Conservation (phyloP, 2,329 filamentous ascomycete species). For the Nemania sp. region DNA sequence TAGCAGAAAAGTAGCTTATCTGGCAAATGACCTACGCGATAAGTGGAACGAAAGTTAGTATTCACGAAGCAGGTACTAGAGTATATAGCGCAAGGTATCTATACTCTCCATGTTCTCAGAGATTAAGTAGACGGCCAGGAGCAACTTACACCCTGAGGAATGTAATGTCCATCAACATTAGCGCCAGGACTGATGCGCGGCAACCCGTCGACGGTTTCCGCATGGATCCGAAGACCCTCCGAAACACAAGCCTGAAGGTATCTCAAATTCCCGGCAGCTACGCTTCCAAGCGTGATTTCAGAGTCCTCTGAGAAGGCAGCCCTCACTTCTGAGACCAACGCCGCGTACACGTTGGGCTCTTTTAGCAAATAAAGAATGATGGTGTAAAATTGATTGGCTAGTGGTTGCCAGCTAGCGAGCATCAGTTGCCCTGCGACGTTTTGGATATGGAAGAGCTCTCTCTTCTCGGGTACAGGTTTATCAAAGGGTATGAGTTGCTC, state of each 20-base stretch:
- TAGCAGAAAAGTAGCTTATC: constrained; percentile 16
- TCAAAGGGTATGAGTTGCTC: constrained; percentile 30
- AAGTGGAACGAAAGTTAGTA: neutral
- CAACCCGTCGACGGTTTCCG: constrained; percentile 22
- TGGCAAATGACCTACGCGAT: constrained; percentile 16
- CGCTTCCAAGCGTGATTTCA: constrained; percentile 29
- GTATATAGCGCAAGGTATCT: neutral
- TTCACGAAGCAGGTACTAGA: neutral
- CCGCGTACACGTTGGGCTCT: constrained; percentile 13
- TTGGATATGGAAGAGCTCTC: constrained; percentile 27
- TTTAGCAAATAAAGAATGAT: constrained; percentile 19
- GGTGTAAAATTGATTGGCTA: constrained; percentile 27
- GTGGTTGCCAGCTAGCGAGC: constrained; percentile 30
- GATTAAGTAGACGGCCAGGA: neutral
- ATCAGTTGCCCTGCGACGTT: constrained; percentile 25
- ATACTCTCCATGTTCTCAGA: neutral
- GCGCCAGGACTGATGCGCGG: constrained; percentile 33
- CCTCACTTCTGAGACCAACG: constrained; percentile 27
- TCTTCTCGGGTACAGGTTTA: constrained; percentile 20
- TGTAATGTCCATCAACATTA: constrained; percentile 31
- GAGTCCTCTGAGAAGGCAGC: constrained; percentile 17
- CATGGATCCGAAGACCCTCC: constrained; percentile 27
- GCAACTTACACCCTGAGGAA: constrained; percentile 20
- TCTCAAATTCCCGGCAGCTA: constrained; percentile 22
- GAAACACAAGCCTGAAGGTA: constrained; percentile 30